phyloP scores from a whole-genome alignment of 192 early-diverging fungal genomes.

The Backusella tuberculispora region DNA sequence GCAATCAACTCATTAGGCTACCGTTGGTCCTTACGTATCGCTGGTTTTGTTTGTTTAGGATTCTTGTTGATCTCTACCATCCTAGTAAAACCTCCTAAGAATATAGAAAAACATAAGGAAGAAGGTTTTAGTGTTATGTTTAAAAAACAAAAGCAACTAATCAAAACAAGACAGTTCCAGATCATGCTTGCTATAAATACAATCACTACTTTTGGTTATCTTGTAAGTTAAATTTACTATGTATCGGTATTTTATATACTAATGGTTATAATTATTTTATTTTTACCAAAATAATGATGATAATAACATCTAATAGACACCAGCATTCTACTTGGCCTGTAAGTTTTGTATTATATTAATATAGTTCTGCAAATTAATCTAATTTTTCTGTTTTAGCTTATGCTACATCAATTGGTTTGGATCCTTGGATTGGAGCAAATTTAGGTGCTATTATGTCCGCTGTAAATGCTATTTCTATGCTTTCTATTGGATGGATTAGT shows the following conservation, averaged over 20 bases:
- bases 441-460: constrained; percentile 27
- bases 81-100: constrained; percentile 19
- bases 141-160: constrained; percentile 2
- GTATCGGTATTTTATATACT: neutral
- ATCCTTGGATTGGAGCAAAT: constrained; percentile 16
- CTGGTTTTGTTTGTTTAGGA: constrained; percentile 35
- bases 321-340: constrained; percentile 26
- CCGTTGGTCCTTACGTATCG: constrained; percentile 34
- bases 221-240: constrained; percentile 28
- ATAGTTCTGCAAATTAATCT: neutral
- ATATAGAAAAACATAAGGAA: neutral
- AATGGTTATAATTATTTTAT: neutral
- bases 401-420: constrained; percentile 25
- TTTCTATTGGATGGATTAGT: constrained; percentile 24
- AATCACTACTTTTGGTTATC: constrained; percentile 34
- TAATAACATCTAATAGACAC: constrained; percentile 6
- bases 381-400: constrained; percentile 21
- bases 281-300: neutral
- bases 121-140: constrained; percentile 14
- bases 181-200: constrained; percentile 21
- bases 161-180: constrained; percentile 5
- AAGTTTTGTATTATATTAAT: neutral
- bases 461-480: constrained; percentile 26
- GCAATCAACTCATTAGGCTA: constrained; percentile 16
- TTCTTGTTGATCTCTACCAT: neutral